These are phyloP conservation scores for Aspergillus ibericus DNA, from an alignment of 2,329 filamentous ascomycete species.

Conservation along the genomic window DNA sequence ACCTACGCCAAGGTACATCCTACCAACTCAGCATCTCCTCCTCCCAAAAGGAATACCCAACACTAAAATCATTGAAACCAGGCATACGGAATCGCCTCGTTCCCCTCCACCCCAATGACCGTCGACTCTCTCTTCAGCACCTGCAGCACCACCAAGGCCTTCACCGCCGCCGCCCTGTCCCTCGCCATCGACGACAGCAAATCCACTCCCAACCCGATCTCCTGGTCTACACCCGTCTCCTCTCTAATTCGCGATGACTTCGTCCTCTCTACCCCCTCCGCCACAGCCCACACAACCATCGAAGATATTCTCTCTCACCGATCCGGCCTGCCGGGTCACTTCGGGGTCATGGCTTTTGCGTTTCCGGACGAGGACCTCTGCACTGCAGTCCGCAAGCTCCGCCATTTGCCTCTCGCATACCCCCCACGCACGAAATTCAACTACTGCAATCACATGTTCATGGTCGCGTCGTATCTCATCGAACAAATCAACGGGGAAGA, in stretches of 20 bases:
- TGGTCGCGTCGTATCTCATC: constrained; percentile 21
- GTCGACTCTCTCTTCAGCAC: constrained; percentile 21
- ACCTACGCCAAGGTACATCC: constrained; percentile 27
- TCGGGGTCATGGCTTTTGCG: constrained; percentile 1
- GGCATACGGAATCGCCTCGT: background rate
- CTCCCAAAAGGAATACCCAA: background rate
- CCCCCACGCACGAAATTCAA: constrained; percentile 20
- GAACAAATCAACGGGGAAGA: constrained; percentile 12
- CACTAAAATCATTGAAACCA: background rate
- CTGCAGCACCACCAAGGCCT: constrained; percentile 32
- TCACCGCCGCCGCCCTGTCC: constrained; percentile 26
- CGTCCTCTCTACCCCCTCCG: constrained; percentile 27
- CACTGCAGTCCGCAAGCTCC: constrained; percentile 21
- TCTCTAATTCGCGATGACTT: constrained; percentile 38
- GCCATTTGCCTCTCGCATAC: constrained; percentile 21
- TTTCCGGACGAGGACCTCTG: constrained; percentile 7
- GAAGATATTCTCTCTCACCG: constrained; percentile 39
- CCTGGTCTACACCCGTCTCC: constrained; percentile 39
- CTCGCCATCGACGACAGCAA: constrained; percentile 23
- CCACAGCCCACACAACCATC: constrained; percentile 30
- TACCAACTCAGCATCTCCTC: background rate
- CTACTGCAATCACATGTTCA: constrained; percentile 29
- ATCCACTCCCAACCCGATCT: constrained; percentile 18
- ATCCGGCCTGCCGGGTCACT: constrained; percentile 28
- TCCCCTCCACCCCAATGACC: background rate